Conservation (phyloP, 495 filamentous ascomycete species). For the Penicillium cosmopolitanum region DNA sequence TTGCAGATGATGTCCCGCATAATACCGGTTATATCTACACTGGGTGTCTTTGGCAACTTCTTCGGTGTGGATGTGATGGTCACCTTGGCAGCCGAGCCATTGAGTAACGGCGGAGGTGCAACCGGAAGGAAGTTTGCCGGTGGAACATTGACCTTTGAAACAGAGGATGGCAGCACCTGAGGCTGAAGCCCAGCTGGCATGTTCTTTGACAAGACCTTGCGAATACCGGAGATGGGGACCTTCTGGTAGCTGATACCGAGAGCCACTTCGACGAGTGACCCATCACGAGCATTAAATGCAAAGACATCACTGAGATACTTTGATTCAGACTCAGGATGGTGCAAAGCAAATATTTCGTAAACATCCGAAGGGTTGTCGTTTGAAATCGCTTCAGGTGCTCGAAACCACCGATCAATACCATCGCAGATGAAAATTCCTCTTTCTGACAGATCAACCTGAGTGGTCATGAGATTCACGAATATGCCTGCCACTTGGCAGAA, state of each 20-base stretch:
- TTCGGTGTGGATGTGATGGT: not conserved
- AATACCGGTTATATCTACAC: not conserved
- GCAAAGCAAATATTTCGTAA: constrained; percentile 17
- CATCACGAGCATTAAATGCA: constrained; percentile 22
- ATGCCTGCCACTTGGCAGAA: constrained; percentile 57
- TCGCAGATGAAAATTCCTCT: constrained; percentile 53
- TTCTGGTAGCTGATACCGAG: constrained; percentile 42
- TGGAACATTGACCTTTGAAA: not conserved
- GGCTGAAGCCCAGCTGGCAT: not conserved
- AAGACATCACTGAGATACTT: constrained; percentile 26
- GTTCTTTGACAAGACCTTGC: not conserved
- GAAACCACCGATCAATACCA: constrained; percentile 51
- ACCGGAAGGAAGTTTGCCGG: not conserved
- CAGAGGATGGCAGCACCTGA: not conserved
- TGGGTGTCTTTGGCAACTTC: not conserved
- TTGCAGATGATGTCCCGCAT: constrained; percentile 28
- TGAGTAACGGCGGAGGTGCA: not conserved
- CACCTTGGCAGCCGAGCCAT: not conserved
- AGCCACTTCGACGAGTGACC: constrained; percentile 37
- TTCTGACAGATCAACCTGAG: constrained; percentile 23
- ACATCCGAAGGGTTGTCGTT: constrained; percentile 9
- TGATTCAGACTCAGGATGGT: constrained; percentile 13
- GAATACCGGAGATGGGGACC: not conserved
- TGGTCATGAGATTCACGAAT: constrained; percentile 56
- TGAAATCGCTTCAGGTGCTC: constrained; percentile 40